phyloP scores from a whole-genome alignment of 2,329 filamentous ascomycete species.

The Fusarium bulbicola region DNA sequence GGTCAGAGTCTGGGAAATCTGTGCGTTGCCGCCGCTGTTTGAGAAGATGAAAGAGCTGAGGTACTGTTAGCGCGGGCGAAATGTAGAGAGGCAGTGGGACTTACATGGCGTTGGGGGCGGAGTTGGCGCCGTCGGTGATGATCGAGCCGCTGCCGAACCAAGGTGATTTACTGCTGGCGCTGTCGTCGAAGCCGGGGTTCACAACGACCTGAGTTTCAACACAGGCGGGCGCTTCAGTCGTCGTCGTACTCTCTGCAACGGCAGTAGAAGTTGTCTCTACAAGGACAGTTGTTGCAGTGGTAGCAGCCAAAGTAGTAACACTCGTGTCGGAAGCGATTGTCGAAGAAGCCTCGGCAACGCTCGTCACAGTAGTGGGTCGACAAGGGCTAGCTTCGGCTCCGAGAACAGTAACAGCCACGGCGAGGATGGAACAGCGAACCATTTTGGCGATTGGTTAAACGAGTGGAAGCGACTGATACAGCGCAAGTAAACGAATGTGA shows the following conservation, averaged over 20 bases:
- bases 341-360: not conserved
- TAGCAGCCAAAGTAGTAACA: not conserved
- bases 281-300: not conserved
- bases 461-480: not conserved
- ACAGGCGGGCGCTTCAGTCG: not conserved
- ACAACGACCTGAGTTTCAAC: not conserved
- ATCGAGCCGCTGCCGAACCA: not conserved
- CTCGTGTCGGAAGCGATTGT: not conserved
- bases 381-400: not conserved
- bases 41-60: not conserved
- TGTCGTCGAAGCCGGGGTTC: not conserved
- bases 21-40: not conserved
- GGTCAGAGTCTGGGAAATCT: not conserved
- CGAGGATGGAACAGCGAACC: not conserved
- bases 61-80: rapidly evolving
- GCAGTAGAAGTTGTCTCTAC: not conserved
- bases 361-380: not conserved
- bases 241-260: not conserved
- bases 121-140: no score
- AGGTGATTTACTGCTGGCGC: not conserved
- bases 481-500: not conserved
- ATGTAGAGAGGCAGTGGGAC: rapidly evolving
- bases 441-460: not conserved
- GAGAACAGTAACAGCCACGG: not conserved
- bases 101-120: not conserved